These are phyloP conservation scores for Nymphaea thermarum DNA, from an alignment of 164 flowering plant genomes.

Conservation along the genomic window DNA sequence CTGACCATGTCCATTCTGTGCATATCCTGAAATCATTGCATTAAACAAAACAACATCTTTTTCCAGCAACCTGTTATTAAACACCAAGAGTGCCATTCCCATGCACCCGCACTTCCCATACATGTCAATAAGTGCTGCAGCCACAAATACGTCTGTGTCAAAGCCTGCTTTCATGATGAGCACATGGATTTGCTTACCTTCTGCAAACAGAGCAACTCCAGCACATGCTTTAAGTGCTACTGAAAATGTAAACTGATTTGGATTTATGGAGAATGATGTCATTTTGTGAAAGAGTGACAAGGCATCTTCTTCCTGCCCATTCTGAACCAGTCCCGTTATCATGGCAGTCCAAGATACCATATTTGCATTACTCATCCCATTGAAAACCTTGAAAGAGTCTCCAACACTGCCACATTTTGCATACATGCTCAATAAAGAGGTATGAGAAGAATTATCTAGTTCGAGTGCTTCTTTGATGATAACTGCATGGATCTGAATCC, in stretches of 20 bases:
- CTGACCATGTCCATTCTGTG: conserved; percentile 31
- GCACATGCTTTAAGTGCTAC: conserved; percentile 34
- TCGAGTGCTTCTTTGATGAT: conserved; percentile 10
- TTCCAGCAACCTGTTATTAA: conserved; percentile 19
- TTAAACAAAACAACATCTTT: conserved; percentile 25
- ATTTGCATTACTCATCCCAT: too few relatives aligned
- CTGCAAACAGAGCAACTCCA: conserved; percentile 30
- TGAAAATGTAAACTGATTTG: conserved; percentile 46
- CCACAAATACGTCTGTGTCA: conserved; percentile 20
- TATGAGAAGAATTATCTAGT: conserved; percentile 11
- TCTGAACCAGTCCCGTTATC: conserved; percentile 38
- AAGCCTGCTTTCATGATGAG: conserved; percentile 19
- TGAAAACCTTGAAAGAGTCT: not conserved
- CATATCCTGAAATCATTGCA: conserved; percentile 36
- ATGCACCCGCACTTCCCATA: conserved; percentile 41
- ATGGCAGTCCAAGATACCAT: conserved; percentile 21
- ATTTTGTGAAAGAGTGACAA: conserved; percentile 27
- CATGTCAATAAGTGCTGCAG: conserved; percentile 30
- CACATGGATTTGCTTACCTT: conserved; percentile 37
- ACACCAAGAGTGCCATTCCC: conserved; percentile 26
- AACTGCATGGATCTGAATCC: conserved; percentile 20
- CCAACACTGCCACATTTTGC: conserved; percentile 26
- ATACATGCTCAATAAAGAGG: conserved; percentile 28
- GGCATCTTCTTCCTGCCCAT: conserved; percentile 38
- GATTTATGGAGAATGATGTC: conserved; percentile 23